These are phyloP conservation scores for Hydnum rufescens DNA, from an alignment of 768 basidiomycete genomes.

Conservation along the genomic window DNA sequence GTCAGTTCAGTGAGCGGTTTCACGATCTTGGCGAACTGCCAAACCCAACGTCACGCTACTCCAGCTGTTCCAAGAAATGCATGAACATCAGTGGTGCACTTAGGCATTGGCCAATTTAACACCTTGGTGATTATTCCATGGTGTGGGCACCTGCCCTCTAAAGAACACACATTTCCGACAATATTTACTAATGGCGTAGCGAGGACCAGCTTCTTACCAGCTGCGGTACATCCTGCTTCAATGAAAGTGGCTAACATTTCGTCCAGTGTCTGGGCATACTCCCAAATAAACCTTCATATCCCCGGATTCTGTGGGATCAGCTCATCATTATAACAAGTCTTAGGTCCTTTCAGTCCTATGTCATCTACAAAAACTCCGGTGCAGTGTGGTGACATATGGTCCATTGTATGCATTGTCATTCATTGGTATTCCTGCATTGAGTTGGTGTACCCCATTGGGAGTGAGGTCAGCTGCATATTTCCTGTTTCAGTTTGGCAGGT, in stretches of 20 bases:
- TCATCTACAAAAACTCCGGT: too few relatives aligned
- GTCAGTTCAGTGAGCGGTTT: conserved; percentile 15
- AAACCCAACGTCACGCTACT: conserved; percentile 16
- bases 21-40: too few relatives aligned
- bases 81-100: too few relatives aligned
- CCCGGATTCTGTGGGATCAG: conserved; percentile 20
- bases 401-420: conserved; percentile 23
- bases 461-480: conserved; percentile 14
- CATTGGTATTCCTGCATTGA: too few relatives aligned
- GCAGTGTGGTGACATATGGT: conserved; percentile 9
- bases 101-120: too few relatives aligned
- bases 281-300: conserved; percentile 23
- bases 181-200: conserved; percentile 16
- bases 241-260: conserved; percentile 16
- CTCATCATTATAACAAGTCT: conserved; percentile 19
- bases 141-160: conserved; percentile 18
- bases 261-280: conserved; percentile 22
- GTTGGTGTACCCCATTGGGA: conserved; percentile 28
- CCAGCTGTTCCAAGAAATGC: too few relatives aligned
- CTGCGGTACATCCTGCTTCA: conserved; percentile 20
- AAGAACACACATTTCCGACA: conserved; percentile 23
- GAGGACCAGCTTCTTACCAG: conserved; percentile 19
- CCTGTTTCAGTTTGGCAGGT: conserved; percentile 25
- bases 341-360: conserved; percentile 19
- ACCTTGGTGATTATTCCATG: too few relatives aligned